Base-by-base conservation (phyloP, 2,329 filamentous ascomycete species). In the Fusarium marasasianum region DNA sequence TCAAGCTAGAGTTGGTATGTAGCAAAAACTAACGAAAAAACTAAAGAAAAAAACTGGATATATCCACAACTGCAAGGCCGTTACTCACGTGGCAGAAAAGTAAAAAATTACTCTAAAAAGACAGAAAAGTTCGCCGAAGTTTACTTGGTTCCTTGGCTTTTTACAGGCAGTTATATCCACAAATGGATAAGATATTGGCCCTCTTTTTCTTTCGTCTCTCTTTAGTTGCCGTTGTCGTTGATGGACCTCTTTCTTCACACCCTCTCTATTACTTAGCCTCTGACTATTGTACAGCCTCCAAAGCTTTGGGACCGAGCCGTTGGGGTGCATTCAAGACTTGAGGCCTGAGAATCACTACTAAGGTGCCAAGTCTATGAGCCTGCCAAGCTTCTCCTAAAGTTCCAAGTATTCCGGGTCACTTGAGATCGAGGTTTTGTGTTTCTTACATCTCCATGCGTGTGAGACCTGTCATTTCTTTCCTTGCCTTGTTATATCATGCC, bases 11-110 rank as follows among this genome's bases (percentile, higher is more conserved):
- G 37, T 31, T 35, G 31, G 44, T 35, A 15, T 35, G 14, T 35
- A 15, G 8, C 33, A 35, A 35, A 35, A 35, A 35, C 33, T 17
- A 17, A 17, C 0, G 3, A 9, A 35, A 35, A 35, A 35, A 35
- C 33, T 35, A 15, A 35, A 8, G 8, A 43, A 38, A 59, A 55
- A 43, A 56, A 43, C 40, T 35, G 40, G 31, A 24, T 20, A 54
- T 62, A 31, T 41, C 43, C 48, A 51, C 55, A 41, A 14, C 44
- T 70, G 65, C 57, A 64, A 43, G 44, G 55, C 61, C 60, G 66
- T 71, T 71, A 18, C 60, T 71, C 67, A n/a, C 61, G 66, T 71
- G 61, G 67, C 10, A 61, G n/a, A 51, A 59, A 59, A 26, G 41
- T 38, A 35, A 47, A 18, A 53, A 24, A 15, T 17, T 18, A 29